Evolutionary conservation across 306 rosid genomes (phyloP).

Genomic region (Corylus avellana): DNA sequence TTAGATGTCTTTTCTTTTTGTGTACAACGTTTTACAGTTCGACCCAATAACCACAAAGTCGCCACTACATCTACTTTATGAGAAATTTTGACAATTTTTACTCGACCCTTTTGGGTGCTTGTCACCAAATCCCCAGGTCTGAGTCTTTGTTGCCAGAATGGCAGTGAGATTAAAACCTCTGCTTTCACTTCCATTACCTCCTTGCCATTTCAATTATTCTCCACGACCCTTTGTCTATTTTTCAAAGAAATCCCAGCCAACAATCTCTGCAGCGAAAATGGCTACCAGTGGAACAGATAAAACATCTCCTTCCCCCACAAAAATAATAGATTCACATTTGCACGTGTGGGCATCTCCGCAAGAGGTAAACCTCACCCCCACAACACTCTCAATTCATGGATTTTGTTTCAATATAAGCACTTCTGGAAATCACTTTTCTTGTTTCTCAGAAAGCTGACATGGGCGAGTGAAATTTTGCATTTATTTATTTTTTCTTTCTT

Average conservation of each 20-base stretch:
- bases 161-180: conserved; percentile 24
- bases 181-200: conserved; percentile 18
- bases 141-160: conserved; percentile 3
- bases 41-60: neutral
- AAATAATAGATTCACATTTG: conserved; percentile 76
- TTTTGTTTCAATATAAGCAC: neutral
- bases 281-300: conserved; percentile 27
- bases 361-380: conserved; percentile 43
- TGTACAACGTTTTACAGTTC: neutral
- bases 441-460: neutral
- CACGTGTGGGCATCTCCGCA: conserved; percentile 90
- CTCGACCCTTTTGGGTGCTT: neutral
- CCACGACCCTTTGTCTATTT: neutral
- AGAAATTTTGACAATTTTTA: neutral
- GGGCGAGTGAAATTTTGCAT: neutral
- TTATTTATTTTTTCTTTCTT: neutral
- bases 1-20: no score
- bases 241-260: conserved; percentile 23
- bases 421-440: neutral
- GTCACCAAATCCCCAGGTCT: neutral
- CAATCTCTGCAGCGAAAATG: conserved; percentile 37
- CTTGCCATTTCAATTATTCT: neutral
- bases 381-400: neutral
- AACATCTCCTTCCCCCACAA: conserved; percentile 7
- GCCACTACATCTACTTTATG: neutral